Percentiles rank a stretch among this genome's conserved stretches.
Conservation (phyloP, 257 asterid genomes). For the Fraxinus pennsylvanica region DNA sequence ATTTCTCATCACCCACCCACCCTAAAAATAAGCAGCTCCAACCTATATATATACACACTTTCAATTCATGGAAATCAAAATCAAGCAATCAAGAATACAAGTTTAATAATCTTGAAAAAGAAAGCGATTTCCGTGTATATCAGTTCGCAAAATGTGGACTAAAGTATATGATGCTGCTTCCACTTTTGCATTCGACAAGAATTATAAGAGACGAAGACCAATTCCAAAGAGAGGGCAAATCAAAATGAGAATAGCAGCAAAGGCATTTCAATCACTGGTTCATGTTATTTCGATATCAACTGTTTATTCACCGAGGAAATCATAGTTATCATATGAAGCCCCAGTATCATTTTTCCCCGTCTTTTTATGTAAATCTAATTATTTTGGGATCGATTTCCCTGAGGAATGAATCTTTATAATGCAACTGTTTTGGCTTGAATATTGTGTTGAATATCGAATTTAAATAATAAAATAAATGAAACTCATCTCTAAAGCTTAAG, state of each 20-base stretch:
- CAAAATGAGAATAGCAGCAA: constrained; percentile 59
- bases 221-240: constrained; percentile 63
- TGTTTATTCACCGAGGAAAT: constrained; percentile 37
- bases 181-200: constrained; percentile 22
- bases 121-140: neutral
- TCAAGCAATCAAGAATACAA: neutral
- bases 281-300: constrained; percentile 35
- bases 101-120: neutral
- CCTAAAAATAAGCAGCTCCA: neutral
- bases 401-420: neutral
- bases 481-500: too few species aligned
- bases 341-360: neutral
- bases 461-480: too few species aligned
- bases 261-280: constrained; percentile 48
- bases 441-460: too few species aligned
- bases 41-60: constrained; percentile 12
- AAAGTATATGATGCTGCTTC: constrained; percentile 31
- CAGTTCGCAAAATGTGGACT: constrained; percentile 20
- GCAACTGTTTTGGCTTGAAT: neutral
- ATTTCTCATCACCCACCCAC: constrained; percentile 21
- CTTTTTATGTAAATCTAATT: neutral
- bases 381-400: neutral
- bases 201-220: constrained; percentile 22
- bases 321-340: constrained; percentile 16
- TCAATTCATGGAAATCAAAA: neutral